These are phyloP conservation scores for Russula abietina DNA, from an alignment of 768 basidiomycete species.

Conservation along the genomic window DNA sequence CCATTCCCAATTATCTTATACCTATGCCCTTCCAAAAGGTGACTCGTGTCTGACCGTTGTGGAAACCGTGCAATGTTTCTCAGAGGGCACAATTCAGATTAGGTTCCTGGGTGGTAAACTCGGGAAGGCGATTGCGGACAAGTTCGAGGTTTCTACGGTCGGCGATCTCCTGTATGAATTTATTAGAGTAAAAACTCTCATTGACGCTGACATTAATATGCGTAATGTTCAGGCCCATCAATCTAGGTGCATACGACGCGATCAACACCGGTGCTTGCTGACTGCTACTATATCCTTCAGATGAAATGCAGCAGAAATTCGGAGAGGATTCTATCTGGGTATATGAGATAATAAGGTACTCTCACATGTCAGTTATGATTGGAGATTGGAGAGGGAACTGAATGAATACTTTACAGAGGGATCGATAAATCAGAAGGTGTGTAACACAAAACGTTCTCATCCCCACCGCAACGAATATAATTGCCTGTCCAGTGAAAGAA, in stretches of 20 bases:
- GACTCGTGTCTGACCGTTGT: constrained; percentile 2
- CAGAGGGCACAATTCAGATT: constrained; percentile 47
- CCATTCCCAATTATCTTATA: constrained; percentile 77
- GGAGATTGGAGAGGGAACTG: background rate
- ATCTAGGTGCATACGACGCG: constrained; percentile 42
- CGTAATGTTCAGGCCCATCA: constrained; percentile 42
- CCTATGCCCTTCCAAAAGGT: constrained; percentile 67
- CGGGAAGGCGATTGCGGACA: constrained; percentile 77
- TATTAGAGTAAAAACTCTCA: background rate
- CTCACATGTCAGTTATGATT: background rate
- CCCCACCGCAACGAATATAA: background rate
- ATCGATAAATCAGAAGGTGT: constrained; percentile 85
- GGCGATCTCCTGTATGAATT: constrained; percentile 77
- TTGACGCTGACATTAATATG: background rate
- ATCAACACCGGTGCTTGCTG: background rate
- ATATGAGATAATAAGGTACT: constrained; percentile 81
- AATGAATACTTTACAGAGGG: constrained; percentile 43
- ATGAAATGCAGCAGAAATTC: constrained; percentile 54
- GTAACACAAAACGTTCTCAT: constrained; percentile 9
- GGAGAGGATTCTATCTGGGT: constrained; percentile 87
- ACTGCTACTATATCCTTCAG: background rate
- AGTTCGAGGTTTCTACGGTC: constrained; percentile 86
- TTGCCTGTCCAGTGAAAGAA: constrained; percentile 63
- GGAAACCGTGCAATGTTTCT: background rate
- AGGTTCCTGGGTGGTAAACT: constrained; percentile 93